Conservation (phyloP, 108 stramenopile species). For the Cyclotella choctawhatcheeana region DNA sequence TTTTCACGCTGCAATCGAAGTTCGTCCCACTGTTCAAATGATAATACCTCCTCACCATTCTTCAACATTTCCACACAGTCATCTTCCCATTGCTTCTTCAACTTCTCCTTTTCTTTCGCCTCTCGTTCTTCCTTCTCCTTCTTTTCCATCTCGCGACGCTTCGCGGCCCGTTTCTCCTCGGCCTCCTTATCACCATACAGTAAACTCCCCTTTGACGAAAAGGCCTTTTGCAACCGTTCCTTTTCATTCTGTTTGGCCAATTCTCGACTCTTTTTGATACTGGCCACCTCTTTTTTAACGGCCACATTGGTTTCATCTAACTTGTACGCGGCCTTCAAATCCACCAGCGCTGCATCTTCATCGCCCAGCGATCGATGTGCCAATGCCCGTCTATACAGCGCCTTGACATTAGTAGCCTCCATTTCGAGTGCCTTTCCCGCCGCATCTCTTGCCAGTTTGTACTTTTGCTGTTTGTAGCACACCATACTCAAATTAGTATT, state of each 20-base stretch:
- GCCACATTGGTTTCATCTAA: conserved; percentile 64
- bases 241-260: conserved; percentile 58
- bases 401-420: conserved; percentile 82
- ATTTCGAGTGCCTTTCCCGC: conserved; percentile 74
- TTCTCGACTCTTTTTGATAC: conserved; percentile 65
- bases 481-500: conserved; percentile 87
- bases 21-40: conserved; percentile 83
- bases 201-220: conserved; percentile 48
- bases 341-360: conserved; percentile 55
- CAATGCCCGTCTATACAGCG: conserved; percentile 76
- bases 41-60: conserved; percentile 59
- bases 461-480: conserved; percentile 76
- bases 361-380: conserved; percentile 69
- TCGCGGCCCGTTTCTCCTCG: conserved; percentile 49
- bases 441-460: conserved; percentile 56
- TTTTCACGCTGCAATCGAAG: conserved; percentile 63
- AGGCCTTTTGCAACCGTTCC: conserved; percentile 69
- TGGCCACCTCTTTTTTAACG: conserved; percentile 69
- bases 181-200: conserved; percentile 85
- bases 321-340: conserved; percentile 65
- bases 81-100: conserved; percentile 85
- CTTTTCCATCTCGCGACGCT: conserved; percentile 50
- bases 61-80: conserved; percentile 82
- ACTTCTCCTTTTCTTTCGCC: conserved; percentile 58
- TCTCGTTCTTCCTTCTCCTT: conserved; percentile 62